Percentiles rank a stretch among this genome's conserved stretches.
phyloP scores from a whole-genome alignment of 2,329 filamentous ascomycete genomes.

The Colletotrichum sp. region DNA sequence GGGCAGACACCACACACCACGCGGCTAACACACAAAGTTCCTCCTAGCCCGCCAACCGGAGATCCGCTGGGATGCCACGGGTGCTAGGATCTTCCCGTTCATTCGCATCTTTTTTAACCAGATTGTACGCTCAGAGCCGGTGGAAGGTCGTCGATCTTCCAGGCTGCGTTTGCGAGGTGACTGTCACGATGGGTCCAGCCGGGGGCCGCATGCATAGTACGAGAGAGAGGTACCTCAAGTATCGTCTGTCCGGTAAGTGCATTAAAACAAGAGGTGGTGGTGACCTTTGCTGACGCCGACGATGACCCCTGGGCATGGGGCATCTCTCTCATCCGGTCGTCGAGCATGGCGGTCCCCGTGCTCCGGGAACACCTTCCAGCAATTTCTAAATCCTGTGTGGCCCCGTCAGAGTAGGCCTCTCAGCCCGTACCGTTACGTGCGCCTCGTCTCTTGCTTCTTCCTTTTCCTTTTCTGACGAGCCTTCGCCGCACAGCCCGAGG shows the following conservation, averaged over 20 bases:
- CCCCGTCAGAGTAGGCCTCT: neutral
- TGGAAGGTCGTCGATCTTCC: neutral
- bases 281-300: neutral
- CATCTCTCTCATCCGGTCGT: neutral
- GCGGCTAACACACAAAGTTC: neutral
- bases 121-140: neutral
- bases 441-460: neutral
- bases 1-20: conserved; percentile 10
- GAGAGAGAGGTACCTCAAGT: neutral
- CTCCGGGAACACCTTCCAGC: neutral
- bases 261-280: neutral
- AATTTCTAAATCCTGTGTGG: neutral
- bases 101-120: neutral
- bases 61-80: conserved; percentile 3
- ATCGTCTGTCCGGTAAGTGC: neutral
- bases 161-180: neutral
- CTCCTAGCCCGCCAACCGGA: conserved; percentile 1
- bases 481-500: neutral
- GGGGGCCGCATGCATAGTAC: neutral
- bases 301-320: neutral
- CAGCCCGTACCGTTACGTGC: neutral
- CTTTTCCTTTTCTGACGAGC: neutral
- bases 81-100: conserved; percentile 16
- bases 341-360: neutral
- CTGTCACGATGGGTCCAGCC: neutral